phyloP scores from a whole-genome alignment of 768 basidiomycete species.

The Suillus decipiens region DNA sequence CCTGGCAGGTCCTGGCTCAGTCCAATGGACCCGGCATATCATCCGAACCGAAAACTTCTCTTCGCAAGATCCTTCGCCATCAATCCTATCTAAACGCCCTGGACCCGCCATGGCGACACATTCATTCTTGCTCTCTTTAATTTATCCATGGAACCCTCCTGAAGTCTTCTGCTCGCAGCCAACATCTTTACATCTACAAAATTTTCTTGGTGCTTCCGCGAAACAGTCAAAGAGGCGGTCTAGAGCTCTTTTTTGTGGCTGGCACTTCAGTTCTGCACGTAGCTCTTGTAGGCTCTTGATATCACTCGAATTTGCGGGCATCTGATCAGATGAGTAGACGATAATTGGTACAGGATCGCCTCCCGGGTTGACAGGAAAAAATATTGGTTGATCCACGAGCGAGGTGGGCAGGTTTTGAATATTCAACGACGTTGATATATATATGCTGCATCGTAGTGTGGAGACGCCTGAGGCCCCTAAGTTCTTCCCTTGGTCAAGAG shows the following conservation, averaged over 20 bases:
- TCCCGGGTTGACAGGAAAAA: too few relatives aligned
- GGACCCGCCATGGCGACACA: neutral
- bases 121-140: constrained; percentile 17
- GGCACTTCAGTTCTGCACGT: neutral
- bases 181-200: constrained; percentile 29
- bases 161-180: constrained; percentile 30
- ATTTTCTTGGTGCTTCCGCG: constrained; percentile 43
- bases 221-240: neutral
- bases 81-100: neutral
- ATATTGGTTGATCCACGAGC: too few relatives aligned
- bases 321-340: too few relatives aligned
- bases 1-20: neutral
- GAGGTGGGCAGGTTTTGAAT: too few relatives aligned
- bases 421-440: too few relatives aligned
- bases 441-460: too few relatives aligned
- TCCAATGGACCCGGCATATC: neutral
- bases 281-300: neutral
- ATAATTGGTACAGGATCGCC: too few relatives aligned
- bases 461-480: too few relatives aligned
- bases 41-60: neutral
- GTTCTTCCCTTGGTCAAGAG: too few relatives aligned
- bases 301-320: too few relatives aligned
- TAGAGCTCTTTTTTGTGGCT: neutral
- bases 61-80: neutral
- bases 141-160: constrained; percentile 49